Conservation (phyloP, 129 eudicot genomes). For the Saussurea involucrata region DNA sequence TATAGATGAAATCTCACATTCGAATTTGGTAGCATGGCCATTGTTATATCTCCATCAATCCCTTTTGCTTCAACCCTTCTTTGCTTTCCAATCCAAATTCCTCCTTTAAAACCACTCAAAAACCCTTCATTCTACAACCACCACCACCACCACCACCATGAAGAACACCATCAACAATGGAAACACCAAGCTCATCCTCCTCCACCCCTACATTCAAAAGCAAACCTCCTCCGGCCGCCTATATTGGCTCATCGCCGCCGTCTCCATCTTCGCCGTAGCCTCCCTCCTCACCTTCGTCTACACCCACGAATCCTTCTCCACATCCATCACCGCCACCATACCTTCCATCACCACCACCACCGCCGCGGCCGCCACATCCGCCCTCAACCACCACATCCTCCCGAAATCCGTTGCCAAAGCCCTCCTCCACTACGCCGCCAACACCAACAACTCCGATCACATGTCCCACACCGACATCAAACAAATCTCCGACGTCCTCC, state of each 20-base stretch:
- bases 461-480: conserved; percentile 76
- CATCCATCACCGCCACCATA: conserved; percentile 16
- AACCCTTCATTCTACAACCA: neutral
- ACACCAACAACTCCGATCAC: conserved; percentile 49
- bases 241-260: conserved; percentile 56
- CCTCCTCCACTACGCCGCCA: conserved; percentile 73
- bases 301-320: conserved; percentile 56
- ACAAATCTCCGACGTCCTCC: conserved; percentile 60
- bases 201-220: conserved; percentile 91
- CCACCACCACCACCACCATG: conserved; percentile 21
- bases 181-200: conserved; percentile 79
- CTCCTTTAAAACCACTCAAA: conserved; percentile 34
- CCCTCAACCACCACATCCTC: conserved; percentile 30
- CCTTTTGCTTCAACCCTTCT: conserved; percentile 45
- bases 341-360: conserved; percentile 3
- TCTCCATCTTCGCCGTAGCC: conserved; percentile 62
- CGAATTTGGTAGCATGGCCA: conserved; percentile 23
- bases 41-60: conserved; percentile 31
- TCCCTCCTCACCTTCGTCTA: conserved; percentile 72
- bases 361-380: conserved; percentile 5
- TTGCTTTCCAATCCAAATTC: conserved; percentile 13
- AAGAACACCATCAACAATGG: conserved; percentile 62
- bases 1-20: conserved; percentile 32
- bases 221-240: conserved; percentile 72
- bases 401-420: conserved; percentile 59